Percentiles rank a stretch among this genome's conserved stretches.
Conservation (phyloP, 352 stramenopile genomes). For the Globisporangium solare region DNA sequence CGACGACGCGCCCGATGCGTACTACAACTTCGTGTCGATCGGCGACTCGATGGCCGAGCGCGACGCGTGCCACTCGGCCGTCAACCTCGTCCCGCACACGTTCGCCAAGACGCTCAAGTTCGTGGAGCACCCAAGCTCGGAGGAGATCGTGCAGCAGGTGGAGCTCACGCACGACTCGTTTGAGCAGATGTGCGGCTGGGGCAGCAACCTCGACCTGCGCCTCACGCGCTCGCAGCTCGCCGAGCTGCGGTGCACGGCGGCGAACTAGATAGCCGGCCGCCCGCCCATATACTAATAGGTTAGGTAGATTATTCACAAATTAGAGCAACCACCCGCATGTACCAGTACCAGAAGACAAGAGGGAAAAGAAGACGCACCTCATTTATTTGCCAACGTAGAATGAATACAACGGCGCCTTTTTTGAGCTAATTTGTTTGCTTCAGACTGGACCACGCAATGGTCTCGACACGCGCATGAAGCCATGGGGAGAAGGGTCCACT, state of each 20-base stretch:
- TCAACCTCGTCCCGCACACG: slow-evolving; percentile 53
- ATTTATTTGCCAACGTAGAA: slow-evolving; percentile 19
- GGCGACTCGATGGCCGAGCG: slow-evolving; percentile 86
- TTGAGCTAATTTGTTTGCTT: no score
- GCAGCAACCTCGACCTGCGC: slow-evolving; percentile 66
- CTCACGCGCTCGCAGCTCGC: slow-evolving; percentile 75
- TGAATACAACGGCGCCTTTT: slow-evolving; percentile 21
- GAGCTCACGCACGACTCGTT: slow-evolving; percentile 81
- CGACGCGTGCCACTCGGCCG: slow-evolving; percentile 72
- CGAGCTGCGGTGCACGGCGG: slow-evolving; percentile 44
- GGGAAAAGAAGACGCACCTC: not conserved
- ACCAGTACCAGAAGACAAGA: slow-evolving; percentile 3
- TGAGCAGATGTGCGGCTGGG: slow-evolving; percentile 82
- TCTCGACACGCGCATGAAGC: no score
- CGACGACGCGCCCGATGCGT: slow-evolving; percentile 21
- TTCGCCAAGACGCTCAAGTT: slow-evolving; percentile 88
- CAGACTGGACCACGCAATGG: no score
- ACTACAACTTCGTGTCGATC: slow-evolving; percentile 81
- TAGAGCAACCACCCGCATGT: slow-evolving; percentile 2
- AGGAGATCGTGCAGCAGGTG: slow-evolving; percentile 83
- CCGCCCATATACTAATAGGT: slow-evolving; percentile 7
- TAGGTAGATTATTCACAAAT: slow-evolving; percentile 13
- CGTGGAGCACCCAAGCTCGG: slow-evolving; percentile 69
- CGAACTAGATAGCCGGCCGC: slow-evolving; percentile 10
- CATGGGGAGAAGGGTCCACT: no score